Evolutionary conservation across 768 basidiomycete genomes (phyloP).

Genomic region (Pluteus cervinus): DNA sequence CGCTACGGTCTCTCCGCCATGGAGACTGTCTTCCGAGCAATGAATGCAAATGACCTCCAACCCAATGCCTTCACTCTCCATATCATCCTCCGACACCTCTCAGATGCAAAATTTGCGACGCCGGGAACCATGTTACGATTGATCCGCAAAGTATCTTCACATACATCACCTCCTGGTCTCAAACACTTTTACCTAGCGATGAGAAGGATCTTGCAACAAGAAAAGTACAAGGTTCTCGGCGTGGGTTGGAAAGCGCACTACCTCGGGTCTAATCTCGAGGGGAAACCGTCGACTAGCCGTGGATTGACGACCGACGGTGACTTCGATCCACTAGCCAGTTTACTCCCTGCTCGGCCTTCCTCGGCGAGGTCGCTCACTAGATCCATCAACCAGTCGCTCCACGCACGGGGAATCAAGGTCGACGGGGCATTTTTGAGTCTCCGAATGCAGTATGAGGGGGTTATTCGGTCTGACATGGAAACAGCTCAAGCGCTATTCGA

Average conservation of each 20-base stretch:
- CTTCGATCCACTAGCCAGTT: slow-evolving; percentile 47
- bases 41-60: slow-evolving; percentile 43
- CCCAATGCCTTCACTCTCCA: slow-evolving; percentile 52
- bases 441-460: slow-evolving; percentile 58
- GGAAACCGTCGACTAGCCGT: slow-evolving; percentile 3
- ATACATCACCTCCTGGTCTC: slow-evolving; percentile 38
- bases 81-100: slow-evolving; percentile 48
- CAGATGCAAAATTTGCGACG: slow-evolving; percentile 31
- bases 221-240: slow-evolving; percentile 39
- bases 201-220: slow-evolving; percentile 42
- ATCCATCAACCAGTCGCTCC: slow-evolving; percentile 41
- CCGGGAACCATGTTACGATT: slow-evolving; percentile 43
- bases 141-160: slow-evolving; percentile 39
- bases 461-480: slow-evolving; percentile 43
- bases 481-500: slow-evolving; percentile 50
- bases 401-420: slow-evolving; percentile 39
- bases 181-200: slow-evolving; percentile 54
- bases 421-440: slow-evolving; percentile 55
- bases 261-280: slow-evolving; percentile 13
- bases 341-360: slow-evolving; percentile 26
- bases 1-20: slow-evolving; percentile 44
- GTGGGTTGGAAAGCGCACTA: slow-evolving; percentile 43
- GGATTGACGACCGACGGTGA: slow-evolving; percentile 18
- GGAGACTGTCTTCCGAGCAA: slow-evolving; percentile 42
- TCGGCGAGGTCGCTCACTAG: slow-evolving; percentile 25